Conservation (phyloP, 768 basidiomycete genomes). For the Boletus sp. region DNA sequence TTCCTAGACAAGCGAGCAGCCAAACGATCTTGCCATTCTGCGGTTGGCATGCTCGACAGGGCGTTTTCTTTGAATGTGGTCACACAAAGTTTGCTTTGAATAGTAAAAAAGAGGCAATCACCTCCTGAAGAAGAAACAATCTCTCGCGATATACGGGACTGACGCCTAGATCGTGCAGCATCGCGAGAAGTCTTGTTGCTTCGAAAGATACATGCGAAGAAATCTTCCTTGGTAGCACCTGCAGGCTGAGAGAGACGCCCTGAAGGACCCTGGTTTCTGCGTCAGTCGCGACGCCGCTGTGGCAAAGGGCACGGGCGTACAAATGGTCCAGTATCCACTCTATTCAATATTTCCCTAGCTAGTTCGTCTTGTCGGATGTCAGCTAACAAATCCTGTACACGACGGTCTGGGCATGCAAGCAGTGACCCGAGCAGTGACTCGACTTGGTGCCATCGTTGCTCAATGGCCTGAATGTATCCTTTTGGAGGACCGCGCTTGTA, state of each 20-base stretch:
- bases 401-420: conserved; percentile 64
- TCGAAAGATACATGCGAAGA: conserved; percentile 69
- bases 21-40: conserved; percentile 77
- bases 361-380: conserved; percentile 70
- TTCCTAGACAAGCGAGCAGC: conserved; percentile 48
- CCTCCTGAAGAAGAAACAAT: conserved; percentile 73
- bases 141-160: conserved; percentile 75
- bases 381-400: conserved; percentile 58
- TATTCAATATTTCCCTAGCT: conserved; percentile 69
- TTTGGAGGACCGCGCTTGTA: conserved; percentile 84
- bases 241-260: conserved; percentile 59
- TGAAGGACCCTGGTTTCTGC: conserved; percentile 54
- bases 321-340: conserved; percentile 80
- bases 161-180: conserved; percentile 59
- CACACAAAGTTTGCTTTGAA: neutral
- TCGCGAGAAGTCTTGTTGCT: conserved; percentile 55
- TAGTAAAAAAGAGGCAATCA: conserved; percentile 16
- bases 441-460: conserved; percentile 88
- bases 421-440: conserved; percentile 86
- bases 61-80: conserved; percentile 44
- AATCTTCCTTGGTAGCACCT: conserved; percentile 71
- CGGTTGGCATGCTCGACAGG: conserved; percentile 60
- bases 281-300: conserved; percentile 4
- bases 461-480: conserved; percentile 91
- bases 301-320: conserved; percentile 38